phyloP scores from a whole-genome alignment of 805 yeast species.

The Yarrowia osloensis region DNA sequence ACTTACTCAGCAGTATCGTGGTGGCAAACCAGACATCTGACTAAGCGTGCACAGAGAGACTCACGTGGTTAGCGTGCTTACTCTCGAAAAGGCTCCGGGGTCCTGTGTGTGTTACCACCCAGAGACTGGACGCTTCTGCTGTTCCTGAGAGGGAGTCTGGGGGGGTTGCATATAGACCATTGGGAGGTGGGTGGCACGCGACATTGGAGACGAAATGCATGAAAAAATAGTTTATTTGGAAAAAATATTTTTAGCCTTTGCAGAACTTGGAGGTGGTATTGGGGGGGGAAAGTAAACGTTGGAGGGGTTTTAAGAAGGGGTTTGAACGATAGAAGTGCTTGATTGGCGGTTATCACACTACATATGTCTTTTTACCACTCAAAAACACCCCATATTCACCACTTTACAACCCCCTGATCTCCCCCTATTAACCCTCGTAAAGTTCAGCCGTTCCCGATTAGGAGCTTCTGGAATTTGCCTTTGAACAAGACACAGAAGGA shows the following conservation, averaged over 20 bases:
- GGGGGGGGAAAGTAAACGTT: too few species aligned
- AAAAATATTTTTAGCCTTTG: neutral
- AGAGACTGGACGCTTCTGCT: constrained; percentile 14
- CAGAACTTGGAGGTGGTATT: too few species aligned
- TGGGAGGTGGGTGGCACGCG: neutral
- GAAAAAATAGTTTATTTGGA: neutral
- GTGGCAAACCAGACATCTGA: neutral
- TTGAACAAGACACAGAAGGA: neutral
- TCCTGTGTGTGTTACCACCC: constrained; percentile 1
- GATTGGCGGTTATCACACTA: too few species aligned
- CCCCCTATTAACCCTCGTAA: neutral
- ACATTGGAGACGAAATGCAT: neutral
- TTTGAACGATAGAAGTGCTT: too few species aligned
- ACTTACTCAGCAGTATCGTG: neutral
- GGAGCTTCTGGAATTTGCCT: neutral
- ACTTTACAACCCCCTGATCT: neutral
- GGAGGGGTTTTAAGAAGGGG: too few species aligned
- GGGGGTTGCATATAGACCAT: neutral
- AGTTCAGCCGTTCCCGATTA: neutral
- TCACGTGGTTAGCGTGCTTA: neutral
- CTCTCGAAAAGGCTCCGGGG: constrained; percentile 8
- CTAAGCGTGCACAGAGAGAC: neutral
- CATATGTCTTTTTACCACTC: too few species aligned
- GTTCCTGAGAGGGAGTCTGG: neutral
- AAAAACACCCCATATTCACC: neutral